These are phyloP conservation scores for Nelumbo lutea DNA, from an alignment of 164 flowering plant genomes.

Conservation along the genomic window DNA sequence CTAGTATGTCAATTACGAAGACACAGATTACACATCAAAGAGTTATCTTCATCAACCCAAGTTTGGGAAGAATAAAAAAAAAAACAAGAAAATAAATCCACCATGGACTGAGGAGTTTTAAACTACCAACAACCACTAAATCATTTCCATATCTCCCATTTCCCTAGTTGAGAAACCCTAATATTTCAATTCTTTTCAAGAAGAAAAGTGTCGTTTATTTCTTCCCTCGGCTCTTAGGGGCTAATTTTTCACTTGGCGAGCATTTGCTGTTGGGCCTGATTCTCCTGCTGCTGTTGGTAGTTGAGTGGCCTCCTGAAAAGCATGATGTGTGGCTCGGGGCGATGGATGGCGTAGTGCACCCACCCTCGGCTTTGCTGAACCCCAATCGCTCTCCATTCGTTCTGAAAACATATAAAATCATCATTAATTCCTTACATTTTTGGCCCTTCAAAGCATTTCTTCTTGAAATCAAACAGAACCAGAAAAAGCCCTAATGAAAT, in stretches of 20 bases:
- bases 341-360: conserved; percentile 51
- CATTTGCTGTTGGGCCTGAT: conserved; percentile 40
- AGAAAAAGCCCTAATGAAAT: too few species aligned
- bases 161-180: conserved; percentile 7
- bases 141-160: too few species aligned
- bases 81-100: too few species aligned
- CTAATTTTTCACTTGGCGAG: conserved; percentile 33
- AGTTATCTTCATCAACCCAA: too few species aligned
- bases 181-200: conserved; percentile 6
- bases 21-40: too few species aligned
- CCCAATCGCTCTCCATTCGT: conserved; percentile 92
- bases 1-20: too few species aligned
- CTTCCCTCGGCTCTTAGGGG: too few species aligned
- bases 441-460: neutral
- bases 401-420: conserved; percentile 25
- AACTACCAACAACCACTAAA: too few species aligned
- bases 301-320: conserved; percentile 97
- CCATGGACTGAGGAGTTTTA: too few species aligned
- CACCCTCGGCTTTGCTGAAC: too few species aligned
- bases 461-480: neutral
- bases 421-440: neutral
- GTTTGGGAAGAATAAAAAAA: too few species aligned
- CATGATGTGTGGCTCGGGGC: conserved; percentile 98
- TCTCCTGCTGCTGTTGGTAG: conserved; percentile 79
- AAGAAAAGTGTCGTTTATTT: conserved; percentile 1